Base-by-base conservation (phyloP, 768 basidiomycete genomes). In the Tricholoma matsutake region DNA sequence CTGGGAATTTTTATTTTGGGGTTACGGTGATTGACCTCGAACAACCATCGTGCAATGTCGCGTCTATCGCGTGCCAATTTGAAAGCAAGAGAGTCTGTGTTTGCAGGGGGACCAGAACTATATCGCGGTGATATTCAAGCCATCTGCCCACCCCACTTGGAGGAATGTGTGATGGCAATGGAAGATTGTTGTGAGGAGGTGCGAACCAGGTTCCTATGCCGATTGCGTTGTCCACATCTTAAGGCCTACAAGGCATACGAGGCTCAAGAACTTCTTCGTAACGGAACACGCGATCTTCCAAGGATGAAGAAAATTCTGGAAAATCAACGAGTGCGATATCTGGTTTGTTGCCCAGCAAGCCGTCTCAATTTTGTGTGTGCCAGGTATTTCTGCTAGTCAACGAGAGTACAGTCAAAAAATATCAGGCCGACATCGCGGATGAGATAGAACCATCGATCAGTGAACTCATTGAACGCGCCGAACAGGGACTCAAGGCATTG, bases 131-230 rank as follows among this genome's bases (percentile, higher is more conserved):
- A 92, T 45, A 79, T 74, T 5, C 81, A 87, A 62, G 82, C 85
- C 0, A 79, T 82, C 59, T 92, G 89, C 67, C 89, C 89, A 3
- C 88, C 85, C 0, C 85, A 85, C 71, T 77, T 92, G 16, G 81
- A 80, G 56, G 91, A 91, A 73, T 91, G 91, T 67, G 91, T 92
- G 4, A 75, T 81, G 64, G 86, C 87, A 0, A 85, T 92, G 82
- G 88, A 91, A 66, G 88, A 91, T 65, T 91, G 90, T 65, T 92
- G 89, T 67, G 87, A 91, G 70, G 87, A 91, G 84, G 88, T 85
- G 61, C 56, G 59, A 57, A n/a, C 25, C 9, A 54, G 35, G 14
- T 8, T 18, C 29, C 18, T 31, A n/a, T 41, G 37, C 37, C 32
- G 7, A 31, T 52, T 22, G 6, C n/a, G 8, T 53, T 18, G 29